Evolutionary conservation across 306 rosid genomes (phyloP).

Genomic region (Styphnolobium japonicum): DNA sequence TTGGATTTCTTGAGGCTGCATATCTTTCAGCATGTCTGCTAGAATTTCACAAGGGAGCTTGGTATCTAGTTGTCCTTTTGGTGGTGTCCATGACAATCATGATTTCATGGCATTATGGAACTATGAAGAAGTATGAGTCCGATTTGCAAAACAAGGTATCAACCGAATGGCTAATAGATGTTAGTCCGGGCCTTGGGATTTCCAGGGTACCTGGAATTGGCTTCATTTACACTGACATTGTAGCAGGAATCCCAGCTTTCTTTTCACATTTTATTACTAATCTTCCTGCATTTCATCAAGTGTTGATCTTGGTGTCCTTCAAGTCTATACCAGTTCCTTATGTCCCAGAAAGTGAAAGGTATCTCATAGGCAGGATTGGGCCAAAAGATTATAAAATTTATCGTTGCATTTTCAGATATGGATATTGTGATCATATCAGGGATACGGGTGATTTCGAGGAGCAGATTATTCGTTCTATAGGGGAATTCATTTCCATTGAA

Average conservation of each 20-base stretch:
- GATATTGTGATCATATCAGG: conserved; percentile 64
- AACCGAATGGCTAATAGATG: conserved; percentile 65
- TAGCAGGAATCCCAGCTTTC: conserved; percentile 81
- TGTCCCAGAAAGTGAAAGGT: conserved; percentile 57
- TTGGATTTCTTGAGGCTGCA: conserved; percentile 59
- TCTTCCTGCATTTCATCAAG: conserved; percentile 82
- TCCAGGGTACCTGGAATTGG: conserved; percentile 79
- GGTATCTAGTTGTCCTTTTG: conserved; percentile 71
- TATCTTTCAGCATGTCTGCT: conserved; percentile 68
- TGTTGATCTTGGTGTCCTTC: conserved; percentile 75
- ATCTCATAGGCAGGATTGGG: conserved; percentile 73
- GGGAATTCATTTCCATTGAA: conserved; percentile 69
- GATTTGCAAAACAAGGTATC: conserved; percentile 75
- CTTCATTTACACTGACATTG: conserved; percentile 71
- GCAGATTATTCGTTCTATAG: conserved; percentile 65
- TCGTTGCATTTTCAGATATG: conserved; percentile 76
- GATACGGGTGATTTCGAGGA: conserved; percentile 77
- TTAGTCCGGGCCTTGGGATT: conserved; percentile 67
- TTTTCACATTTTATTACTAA: conserved; percentile 81
- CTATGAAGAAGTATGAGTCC: conserved; percentile 73
- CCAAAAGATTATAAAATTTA: conserved; percentile 57
- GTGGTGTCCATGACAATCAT: conserved; percentile 53
- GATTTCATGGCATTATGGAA: conserved; percentile 85
- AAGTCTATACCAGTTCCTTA: conserved; percentile 65
- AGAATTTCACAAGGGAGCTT: conserved; percentile 71